Base-by-base conservation (phyloP, 2,329 filamentous ascomycete species). In the Fusarium torreyae region DNA sequence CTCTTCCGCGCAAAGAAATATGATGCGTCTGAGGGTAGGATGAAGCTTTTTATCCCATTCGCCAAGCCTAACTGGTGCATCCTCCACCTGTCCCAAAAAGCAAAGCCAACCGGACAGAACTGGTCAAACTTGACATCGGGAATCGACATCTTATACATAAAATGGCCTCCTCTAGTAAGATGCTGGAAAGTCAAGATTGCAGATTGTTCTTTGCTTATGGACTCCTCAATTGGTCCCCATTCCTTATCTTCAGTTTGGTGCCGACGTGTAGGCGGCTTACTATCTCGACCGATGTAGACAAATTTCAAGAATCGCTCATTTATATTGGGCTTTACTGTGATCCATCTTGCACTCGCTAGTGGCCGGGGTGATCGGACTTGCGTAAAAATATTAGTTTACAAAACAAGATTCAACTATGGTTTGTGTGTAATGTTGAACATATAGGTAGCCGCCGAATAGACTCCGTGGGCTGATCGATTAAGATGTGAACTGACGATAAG, bases 41-140 rank as follows among this genome's bases (percentile, higher is more conserved):
- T 15, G 4, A 11, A 20, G 5, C 17, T 10, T 28, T 28, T 10
- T 31, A 53, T 54, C 11, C 43, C 54, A 14, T 18, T 5, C 4
- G 38, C 24, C 33, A 68, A 20, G 5, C 66, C 63, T n/a, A 69
- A 20, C 0, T 62, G 45, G 14, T 65, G 50, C 59, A 67, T 53
- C 43, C 68, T 65, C 57, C 51, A n/a, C 42, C n/a, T 34, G 51
- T 68, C 66, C 66, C 66, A 71, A 13, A 68, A 55, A 6, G 66
- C 66, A 20, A 71, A 44, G 15, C 68, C 68, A 3, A 69, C 26
- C 31, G 13, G 63, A 6, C 66, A 63, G 45, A 68, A 69, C 13
- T 56, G 65, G 34, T 69, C 59, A 33, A 68, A 71, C 14, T 55
- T 64, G 7, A 56, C 50, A 13, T 60, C 60, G 5, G 49, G 44